These are phyloP conservation scores for Talaromyces sp. DNA, from an alignment of 2,329 filamentous ascomycete genomes.

Conservation along the genomic window DNA sequence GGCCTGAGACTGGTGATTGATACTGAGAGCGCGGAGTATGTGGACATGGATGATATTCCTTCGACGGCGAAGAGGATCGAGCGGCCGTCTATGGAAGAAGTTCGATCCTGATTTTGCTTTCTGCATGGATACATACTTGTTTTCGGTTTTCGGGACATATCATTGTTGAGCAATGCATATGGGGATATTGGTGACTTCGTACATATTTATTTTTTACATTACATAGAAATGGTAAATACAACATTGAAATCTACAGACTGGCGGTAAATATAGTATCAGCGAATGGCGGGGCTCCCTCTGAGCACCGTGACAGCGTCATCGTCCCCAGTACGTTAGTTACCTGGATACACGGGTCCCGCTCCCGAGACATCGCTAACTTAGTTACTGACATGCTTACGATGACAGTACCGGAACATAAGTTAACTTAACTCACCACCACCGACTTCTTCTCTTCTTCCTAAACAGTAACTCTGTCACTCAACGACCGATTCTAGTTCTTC, in stretches of 20 bases:
- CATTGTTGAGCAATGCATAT: background rate
- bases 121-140: background rate
- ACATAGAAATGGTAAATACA: background rate
- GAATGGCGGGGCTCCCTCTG: slow-evolving; percentile 1
- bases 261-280: background rate
- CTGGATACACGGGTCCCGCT: background rate
- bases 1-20: slow-evolving; percentile 14
- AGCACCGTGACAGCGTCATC: background rate
- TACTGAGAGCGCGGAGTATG: slow-evolving; percentile 11
- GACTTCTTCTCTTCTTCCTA: background rate
- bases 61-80: slow-evolving; percentile 12
- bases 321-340: background rate
- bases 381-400: background rate
- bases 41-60: slow-evolving; percentile 11
- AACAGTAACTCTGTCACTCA: background rate
- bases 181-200: background rate
- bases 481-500: background rate
- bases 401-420: background rate
- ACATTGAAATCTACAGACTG: background rate
- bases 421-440: too few relatives aligned
- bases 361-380: background rate
- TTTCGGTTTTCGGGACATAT: background rate
- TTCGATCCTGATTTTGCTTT: background rate
- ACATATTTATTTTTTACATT: background rate
- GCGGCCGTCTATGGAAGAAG: slow-evolving; percentile 11